Base-by-base conservation (phyloP, 2,329 filamentous ascomycete genomes). In the Talaromyces sp. region DNA sequence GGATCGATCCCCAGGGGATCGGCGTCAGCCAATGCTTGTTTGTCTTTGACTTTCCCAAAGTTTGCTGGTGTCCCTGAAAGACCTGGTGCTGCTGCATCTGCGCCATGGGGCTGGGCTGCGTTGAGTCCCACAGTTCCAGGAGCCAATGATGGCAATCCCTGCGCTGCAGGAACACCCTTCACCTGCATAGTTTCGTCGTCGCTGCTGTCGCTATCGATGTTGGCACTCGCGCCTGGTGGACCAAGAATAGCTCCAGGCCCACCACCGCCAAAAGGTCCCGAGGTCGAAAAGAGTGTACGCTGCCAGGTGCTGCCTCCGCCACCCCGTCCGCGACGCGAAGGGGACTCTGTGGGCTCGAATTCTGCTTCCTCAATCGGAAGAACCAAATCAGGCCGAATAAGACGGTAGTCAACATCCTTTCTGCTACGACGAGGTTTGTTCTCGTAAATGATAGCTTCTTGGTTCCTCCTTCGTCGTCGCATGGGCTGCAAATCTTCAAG, bases 1-100 rank as follows among this genome's bases (percentile, higher is more conserved):
- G 93, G 80, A 70, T 97, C 92, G 35, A 99, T 92, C 10, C 94
- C 94, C 3, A 99, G 83, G 51, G 94, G 94, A 71, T 97, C 94
- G 3, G 92, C 91, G 77, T 99, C 94, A 24, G 93, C 93, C 54
- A 97, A 83, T 3, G 91, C 88, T 72, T 96, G 95, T 70, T 88
- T 90, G 71, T 96, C 92, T 77, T 95, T 97, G 68, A 97, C 83
- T 75, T 93, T 97, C 65, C 94, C 94, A 41, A 97, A 86, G 66
- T 95, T 94, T 10, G 90, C 89, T 3, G 91, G 85, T 11, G 85
- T 87, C 14, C 85, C 86, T 27, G 83, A 81, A 53, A 79, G 70
- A 8, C 78, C 77, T 68, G 81, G 83, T 32, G 81, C 75, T 29
- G 81, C 75, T 19, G 83, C 73, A 66, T 89, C 86, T 51, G 78